Conservation (phyloP, 768 basidiomycete species). For the Auricularia cornea region DNA sequence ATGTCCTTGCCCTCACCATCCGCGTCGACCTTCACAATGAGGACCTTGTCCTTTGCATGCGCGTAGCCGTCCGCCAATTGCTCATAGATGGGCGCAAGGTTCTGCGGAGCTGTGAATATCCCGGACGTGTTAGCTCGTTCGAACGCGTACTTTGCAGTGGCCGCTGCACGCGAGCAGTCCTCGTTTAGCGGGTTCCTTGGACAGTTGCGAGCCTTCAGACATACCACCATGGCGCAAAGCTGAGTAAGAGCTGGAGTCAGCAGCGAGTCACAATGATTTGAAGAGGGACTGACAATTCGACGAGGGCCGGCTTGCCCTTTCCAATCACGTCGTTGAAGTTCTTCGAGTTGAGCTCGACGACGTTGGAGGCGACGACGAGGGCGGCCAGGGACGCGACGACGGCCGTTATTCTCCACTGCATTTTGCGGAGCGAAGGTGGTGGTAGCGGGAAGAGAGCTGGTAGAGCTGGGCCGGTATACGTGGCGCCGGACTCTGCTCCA, state of each 20-base stretch:
- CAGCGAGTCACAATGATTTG: not conserved
- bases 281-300: slow-evolving; percentile 61
- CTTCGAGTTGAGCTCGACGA: slow-evolving; percentile 63
- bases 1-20: slow-evolving; percentile 76
- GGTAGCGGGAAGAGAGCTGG: not conserved
- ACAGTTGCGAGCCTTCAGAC: slow-evolving; percentile 13
- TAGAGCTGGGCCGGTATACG: not conserved
- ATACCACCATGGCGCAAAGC: slow-evolving; percentile 87
- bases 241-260: slow-evolving; percentile 18
- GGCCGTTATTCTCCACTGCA: slow-evolving; percentile 52
- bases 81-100: slow-evolving; percentile 81
- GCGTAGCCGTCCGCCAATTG: slow-evolving; percentile 82
- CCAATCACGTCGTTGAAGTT: slow-evolving; percentile 76
- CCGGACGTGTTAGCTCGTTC: not conserved
- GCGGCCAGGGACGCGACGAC: slow-evolving; percentile 50
- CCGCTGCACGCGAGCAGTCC: slow-evolving; percentile 37
- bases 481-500: not conserved
- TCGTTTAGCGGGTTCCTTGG: not conserved
- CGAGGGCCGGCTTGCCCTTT: slow-evolving; percentile 71
- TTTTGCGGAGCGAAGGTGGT: slow-evolving; percentile 18
- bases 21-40: slow-evolving; percentile 89
- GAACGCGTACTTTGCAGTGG: slow-evolving; percentile 66
- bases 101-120: slow-evolving; percentile 34
- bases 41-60: slow-evolving; percentile 69
- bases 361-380: slow-evolving; percentile 64